These are phyloP conservation scores for Salix koriyanagi DNA, from an alignment of 345 rosid genomes.

Conservation along the genomic window DNA sequence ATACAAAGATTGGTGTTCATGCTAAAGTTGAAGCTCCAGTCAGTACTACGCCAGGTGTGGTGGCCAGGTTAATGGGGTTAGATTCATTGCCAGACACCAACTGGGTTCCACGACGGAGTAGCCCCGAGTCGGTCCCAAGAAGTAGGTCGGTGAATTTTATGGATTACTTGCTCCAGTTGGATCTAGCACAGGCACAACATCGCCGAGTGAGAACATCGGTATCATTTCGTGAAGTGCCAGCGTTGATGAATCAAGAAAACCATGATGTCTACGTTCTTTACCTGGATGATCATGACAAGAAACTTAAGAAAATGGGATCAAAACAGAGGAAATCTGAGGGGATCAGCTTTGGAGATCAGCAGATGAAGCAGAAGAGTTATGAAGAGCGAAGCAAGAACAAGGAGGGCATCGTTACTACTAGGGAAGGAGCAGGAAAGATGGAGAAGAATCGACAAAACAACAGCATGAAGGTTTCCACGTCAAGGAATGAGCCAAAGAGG, in stretches of 20 bases:
- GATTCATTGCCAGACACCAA: constrained; percentile 53
- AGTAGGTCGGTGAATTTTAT: constrained; percentile 85
- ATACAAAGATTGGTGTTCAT: not conserved
- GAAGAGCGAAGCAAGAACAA: constrained; percentile 12
- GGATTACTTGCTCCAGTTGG: constrained; percentile 59
- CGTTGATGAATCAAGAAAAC: constrained; percentile 26
- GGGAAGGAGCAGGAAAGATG: constrained; percentile 19
- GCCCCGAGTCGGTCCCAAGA: constrained; percentile 46
- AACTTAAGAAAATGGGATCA: constrained; percentile 21
- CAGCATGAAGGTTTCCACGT: constrained; percentile 30
- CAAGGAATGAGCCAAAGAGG: constrained; percentile 52
- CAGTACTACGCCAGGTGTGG: constrained; percentile 51
- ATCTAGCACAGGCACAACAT: constrained; percentile 37
- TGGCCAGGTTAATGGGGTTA: constrained; percentile 85
- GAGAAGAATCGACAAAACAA: constrained; percentile 33
- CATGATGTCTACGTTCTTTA: constrained; percentile 42
- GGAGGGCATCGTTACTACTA: not conserved
- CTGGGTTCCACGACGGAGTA: constrained; percentile 34
- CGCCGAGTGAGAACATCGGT: constrained; percentile 66
- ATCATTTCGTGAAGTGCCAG: constrained; percentile 66
- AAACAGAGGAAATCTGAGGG: constrained; percentile 31
- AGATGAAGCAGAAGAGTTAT: constrained; percentile 9
- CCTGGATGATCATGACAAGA: constrained; percentile 38
- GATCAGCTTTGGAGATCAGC: constrained; percentile 11
- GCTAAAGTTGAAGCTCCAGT: constrained; percentile 13